A percentile compares a stretch with the other conserved stretches of the same genome.
These are phyloP conservation scores for Pseudomicrostroma phylloplanum DNA, from an alignment of 1,284 basidiomycete genomes.

Conservation along the genomic window DNA sequence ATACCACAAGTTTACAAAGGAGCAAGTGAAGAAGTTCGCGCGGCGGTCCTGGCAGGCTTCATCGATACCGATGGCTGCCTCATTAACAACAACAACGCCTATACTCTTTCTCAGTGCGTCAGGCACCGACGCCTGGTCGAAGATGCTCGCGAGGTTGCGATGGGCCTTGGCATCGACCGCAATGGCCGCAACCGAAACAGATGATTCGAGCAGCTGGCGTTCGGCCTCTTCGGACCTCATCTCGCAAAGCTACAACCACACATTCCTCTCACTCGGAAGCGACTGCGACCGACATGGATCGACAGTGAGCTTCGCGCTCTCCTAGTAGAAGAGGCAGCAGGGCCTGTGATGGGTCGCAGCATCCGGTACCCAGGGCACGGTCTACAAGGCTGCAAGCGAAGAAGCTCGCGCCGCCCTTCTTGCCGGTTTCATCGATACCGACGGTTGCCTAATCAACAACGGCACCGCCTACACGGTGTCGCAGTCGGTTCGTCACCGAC, in stretches of 20 bases:
- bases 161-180: neutral
- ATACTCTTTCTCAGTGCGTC: neutral
- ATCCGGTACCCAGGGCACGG: no score
- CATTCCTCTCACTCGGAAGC: no score
- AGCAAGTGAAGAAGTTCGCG: neutral
- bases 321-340: no score
- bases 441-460: slow-evolving; percentile 6
- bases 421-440: slow-evolving; percentile 11
- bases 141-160: neutral
- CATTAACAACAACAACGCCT: neutral
- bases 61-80: slow-evolving; percentile 1
- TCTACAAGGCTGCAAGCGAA: slow-evolving; percentile 8
- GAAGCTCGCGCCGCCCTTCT: slow-evolving; percentile 6
- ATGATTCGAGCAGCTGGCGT: neutral
- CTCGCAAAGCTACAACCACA: neutral
- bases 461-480: neutral
- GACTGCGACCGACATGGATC: neutral
- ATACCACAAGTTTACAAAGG: neutral
- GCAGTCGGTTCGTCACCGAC: neutral
- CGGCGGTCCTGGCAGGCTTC: neutral
- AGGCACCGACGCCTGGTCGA: neutral
- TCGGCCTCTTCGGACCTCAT: neutral
- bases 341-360: no score
- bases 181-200: no score
- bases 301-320: neutral